Evolutionary conservation across 2,329 filamentous ascomycete species (phyloP), one percentile per base, ranked within the genome.

Genomic region (Aspergillus transmontanensis): DNA sequence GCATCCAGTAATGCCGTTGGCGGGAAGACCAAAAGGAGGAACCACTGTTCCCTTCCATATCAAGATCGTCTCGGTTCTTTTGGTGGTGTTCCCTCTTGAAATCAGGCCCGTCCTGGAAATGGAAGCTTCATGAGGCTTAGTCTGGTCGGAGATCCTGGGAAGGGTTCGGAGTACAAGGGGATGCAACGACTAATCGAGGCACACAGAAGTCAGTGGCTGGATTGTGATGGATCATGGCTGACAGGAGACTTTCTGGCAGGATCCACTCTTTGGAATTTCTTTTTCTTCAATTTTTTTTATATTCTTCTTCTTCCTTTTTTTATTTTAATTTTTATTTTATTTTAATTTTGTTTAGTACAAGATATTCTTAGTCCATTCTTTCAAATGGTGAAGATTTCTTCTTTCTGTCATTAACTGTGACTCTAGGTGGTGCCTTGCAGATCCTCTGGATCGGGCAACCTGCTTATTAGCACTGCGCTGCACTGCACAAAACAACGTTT

Each of bases 1-100:
- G 64, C 68, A 66, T 66, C 59, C 59, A 64, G 67, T 67, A 67
- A 69, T 67, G 53, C 56, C 60, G 60, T 62, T 59, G 56, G 59
- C 54, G 48, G 57, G 43, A 58, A 57, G 56, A 12, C 36, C 30
- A 55, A 55, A 62, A 62, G 51, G 4, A 53, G n/a, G 30, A 51
- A 51, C 23, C 12, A 51, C 23, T 51, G 28, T 51, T 51, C 12
- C 7, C 28, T 28, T 51, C 19, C 21, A 28, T 51, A 51, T 51
- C 28, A 58, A 56, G 46, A 53, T 48, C 45, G 43, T 46, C 16
- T 19, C 39, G 16, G 39, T 41, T 9, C 39, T 41, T 41, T 36
- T 36, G 14, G 39, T 7, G 12, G 34, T 41, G 19, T 41, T 41
- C 39, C 7, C 19, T 41, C 19, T n/a, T 19, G 3, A n/a, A 41